These are phyloP conservation scores for Theileria equi DNA, from an alignment of 169 alveolate genomes.

Conservation along the genomic window DNA sequence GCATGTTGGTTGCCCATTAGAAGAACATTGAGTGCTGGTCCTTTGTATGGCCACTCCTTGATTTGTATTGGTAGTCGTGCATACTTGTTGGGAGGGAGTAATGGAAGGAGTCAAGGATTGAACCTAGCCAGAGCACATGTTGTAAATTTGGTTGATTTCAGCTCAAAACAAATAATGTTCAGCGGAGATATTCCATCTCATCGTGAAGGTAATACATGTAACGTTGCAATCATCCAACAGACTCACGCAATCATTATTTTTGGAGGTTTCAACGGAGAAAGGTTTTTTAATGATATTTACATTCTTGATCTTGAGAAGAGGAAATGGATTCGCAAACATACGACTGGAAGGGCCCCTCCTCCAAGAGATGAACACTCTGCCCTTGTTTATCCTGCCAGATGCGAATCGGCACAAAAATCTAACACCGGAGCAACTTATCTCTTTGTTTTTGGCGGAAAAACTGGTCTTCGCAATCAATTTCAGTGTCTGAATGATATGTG, in stretches of 20 bases:
- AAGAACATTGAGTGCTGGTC: constrained; percentile 69
- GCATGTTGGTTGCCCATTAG: constrained; percentile 78
- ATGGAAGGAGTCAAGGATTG: constrained; percentile 70
- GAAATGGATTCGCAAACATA: constrained; percentile 64
- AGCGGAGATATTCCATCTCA: constrained; percentile 80
- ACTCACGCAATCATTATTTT: constrained; percentile 76
- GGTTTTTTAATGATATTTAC: constrained; percentile 78
- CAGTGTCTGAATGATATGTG: constrained; percentile 83
- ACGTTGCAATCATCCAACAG: constrained; percentile 70
- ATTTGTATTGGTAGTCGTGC: constrained; percentile 80
- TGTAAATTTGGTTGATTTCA: constrained; percentile 76
- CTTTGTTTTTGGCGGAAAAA: constrained; percentile 80
- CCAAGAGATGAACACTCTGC: constrained; percentile 85
- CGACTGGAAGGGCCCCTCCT: constrained; percentile 75
- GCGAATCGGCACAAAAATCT: constrained; percentile 71
- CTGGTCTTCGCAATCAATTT: constrained; percentile 59
- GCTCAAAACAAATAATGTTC: constrained; percentile 73
- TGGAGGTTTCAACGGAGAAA: constrained; percentile 80
- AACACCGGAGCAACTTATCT: constrained; percentile 72
- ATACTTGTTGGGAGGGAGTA: constrained; percentile 83
- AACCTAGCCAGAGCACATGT: constrained; percentile 77
- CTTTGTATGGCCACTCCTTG: constrained; percentile 80
- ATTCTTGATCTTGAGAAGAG: constrained; percentile 78
- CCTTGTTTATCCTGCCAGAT: constrained; percentile 79
- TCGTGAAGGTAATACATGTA: constrained; percentile 82